Base-by-base conservation (phyloP, 352 stramenopile species). In the Pilasporangium apinafurcum region DNA sequence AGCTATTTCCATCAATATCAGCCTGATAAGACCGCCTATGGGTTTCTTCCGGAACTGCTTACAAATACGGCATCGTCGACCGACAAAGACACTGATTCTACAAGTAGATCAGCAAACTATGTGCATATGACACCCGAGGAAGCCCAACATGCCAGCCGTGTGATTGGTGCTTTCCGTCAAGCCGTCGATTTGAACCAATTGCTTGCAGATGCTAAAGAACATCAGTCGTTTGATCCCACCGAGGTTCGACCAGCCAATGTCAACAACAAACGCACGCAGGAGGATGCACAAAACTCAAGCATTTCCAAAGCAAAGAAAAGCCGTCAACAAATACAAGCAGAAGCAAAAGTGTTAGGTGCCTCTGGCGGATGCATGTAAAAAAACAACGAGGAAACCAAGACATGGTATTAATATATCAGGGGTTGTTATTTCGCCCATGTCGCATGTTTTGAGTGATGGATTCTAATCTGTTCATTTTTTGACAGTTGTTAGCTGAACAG, bases 1-100 rank as follows among this genome's bases (percentile, higher is more conserved):
- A 64, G 63, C 22, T 98, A 98, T 51, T 99, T 99, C 51, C 44
- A 66, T 10, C 69, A 92, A 56, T 89, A 71, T 39, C 66, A 83
- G 40, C 56, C 63, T 0, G 45, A 86, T 13, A 85, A 87, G 39
- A 48, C 52, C 5, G 63, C 86, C 13, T 95, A 94, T 46, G 86
- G 82, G 0, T 95, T 96, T 53, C 56, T 95, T 4, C 83, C 84
- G 0, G 82, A 95, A 45, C n/a, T n/a, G n/a, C n/a, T n/a, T n/a
- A n/a, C n/a, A n/a, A n/a, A n/a, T n/a, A n/a, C n/a, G n/a, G n/a
- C n/a, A n/a, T n/a, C n/a, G n/a, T n/a, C n/a, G n/a, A n/a, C 29
- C 25, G 37, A 48, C 8, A 25, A 24, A n/a, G n/a, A 22, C 29
- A 18, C 20, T 24, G 10, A 30, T 13, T 9, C 17, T 28, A 14